Evolutionary conservation across 2,329 filamentous ascomycete species (phyloP).

Genomic region (Talaromyces sp.): DNA sequence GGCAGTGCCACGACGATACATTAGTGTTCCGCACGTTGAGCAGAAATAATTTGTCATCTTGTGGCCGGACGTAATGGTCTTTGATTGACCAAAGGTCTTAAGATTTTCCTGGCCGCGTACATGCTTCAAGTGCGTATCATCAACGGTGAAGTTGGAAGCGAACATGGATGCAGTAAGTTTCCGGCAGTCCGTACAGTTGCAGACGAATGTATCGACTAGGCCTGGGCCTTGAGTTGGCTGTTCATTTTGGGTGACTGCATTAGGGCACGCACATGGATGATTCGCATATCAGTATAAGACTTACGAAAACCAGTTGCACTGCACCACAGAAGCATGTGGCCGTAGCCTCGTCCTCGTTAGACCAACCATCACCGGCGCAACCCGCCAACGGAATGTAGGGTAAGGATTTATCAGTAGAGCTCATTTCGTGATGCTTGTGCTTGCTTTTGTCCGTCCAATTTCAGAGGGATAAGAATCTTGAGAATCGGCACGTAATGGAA

Average conservation of each 20-base stretch:
- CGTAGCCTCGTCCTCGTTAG: background rate
- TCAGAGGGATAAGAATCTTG: background rate
- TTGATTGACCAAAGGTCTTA: slow-evolving; percentile 41
- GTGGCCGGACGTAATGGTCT: slow-evolving; percentile 46
- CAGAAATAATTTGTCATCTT: slow-evolving; percentile 61
- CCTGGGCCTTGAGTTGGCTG: slow-evolving; percentile 7
- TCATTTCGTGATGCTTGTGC: background rate
- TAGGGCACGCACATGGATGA: background rate
- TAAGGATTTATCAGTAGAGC: background rate
- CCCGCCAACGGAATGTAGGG: background rate
- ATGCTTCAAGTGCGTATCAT: slow-evolving; percentile 43
- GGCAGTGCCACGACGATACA: slow-evolving; percentile 50
- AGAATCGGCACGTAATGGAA: background rate
- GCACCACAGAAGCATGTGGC: slow-evolving; percentile 13
- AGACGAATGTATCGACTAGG: slow-evolving; percentile 50
- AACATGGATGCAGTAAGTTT: slow-evolving; percentile 61
- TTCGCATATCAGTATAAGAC: background rate
- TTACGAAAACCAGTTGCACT: slow-evolving; percentile 11
- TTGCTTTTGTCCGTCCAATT: background rate
- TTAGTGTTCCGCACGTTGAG: slow-evolving; percentile 53
- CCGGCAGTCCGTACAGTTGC: slow-evolving; percentile 57
- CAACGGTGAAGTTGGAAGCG: slow-evolving; percentile 53
- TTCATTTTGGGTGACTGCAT: background rate
- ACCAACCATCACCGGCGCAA: background rate
- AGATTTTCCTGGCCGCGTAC: slow-evolving; percentile 51